Percentiles rank a stretch among this genome's conserved stretches.
These are phyloP conservation scores for Naganishia sp. DNA, from an alignment of 1,284 basidiomycete genomes.

Conservation along the genomic window DNA sequence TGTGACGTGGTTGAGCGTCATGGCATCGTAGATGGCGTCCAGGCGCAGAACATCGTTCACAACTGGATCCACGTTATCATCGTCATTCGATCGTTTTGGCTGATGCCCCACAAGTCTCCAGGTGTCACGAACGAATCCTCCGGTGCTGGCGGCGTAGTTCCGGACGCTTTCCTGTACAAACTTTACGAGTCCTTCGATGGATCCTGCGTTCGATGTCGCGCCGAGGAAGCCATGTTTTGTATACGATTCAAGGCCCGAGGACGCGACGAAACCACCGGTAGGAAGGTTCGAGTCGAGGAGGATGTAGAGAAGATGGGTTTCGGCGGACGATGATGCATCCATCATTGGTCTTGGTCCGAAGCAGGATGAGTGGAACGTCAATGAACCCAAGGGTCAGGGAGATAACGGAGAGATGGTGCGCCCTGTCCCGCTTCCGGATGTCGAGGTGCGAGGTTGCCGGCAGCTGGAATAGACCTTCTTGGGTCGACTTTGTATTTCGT, in stretches of 20 bases:
- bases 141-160: conserved; percentile 71
- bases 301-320: conserved; percentile 48
- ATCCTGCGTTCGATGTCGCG: background rate
- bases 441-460: background rate
- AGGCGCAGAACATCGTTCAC: conserved; percentile 60
- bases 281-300: conserved; percentile 95
- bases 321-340: conserved; percentile 1
- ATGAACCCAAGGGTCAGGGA: background rate
- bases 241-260: conserved; percentile 87
- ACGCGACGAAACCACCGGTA: conserved; percentile 98
- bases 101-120: conserved; percentile 34
- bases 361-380: conserved; percentile 1
- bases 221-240: conserved; percentile 76
- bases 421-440: conserved; percentile 1
- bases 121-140: conserved; percentile 60
- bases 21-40: conserved; percentile 77
- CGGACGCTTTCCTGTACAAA: conserved; percentile 71
- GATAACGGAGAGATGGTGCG: conserved; percentile 7
- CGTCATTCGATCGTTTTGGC: conserved; percentile 13
- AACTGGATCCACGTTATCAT: conserved; percentile 14
- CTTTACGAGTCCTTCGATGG: conserved; percentile 53
- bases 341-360: background rate
- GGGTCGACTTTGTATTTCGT: background rate
- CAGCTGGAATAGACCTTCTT: conserved; percentile 5
- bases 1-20: conserved; percentile 86